Percentiles rank a stretch among this genome's conserved stretches.
These are phyloP conservation scores for Wallacemonas rigidus DNA, from an alignment of 208 protist genomes.

Conservation along the genomic window DNA sequence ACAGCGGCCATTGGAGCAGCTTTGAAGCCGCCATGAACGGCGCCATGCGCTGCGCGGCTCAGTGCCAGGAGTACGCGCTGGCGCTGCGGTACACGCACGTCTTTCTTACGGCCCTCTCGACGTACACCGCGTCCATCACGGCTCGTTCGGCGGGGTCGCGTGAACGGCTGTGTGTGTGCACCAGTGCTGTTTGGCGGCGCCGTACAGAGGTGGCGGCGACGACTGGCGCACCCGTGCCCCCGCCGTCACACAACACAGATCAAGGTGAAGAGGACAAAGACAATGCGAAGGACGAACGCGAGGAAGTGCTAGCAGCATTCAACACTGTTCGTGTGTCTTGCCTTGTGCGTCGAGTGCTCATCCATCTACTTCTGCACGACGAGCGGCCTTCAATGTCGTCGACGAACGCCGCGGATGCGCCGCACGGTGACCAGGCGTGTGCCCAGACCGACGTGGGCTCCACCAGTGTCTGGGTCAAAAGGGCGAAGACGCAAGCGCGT, in stretches of 20 bases:
- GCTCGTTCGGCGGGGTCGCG: background rate
- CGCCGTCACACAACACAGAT: background rate
- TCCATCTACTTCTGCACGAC: slow-evolving; percentile 7
- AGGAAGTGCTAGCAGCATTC: background rate
- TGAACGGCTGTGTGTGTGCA: background rate
- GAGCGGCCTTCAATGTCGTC: background rate
- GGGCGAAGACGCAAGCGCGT: background rate
- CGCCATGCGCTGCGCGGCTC: background rate
- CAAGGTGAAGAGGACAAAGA: background rate
- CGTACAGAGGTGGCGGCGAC: background rate
- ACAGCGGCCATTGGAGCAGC: background rate
- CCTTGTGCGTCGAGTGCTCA: slow-evolving; percentile 4
- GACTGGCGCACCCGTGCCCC: no score
- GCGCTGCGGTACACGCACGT: background rate
- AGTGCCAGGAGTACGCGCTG: slow-evolving; percentile 14
- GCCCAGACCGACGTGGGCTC: no score
- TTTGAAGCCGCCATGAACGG: slow-evolving; percentile 7
- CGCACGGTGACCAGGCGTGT: no score
- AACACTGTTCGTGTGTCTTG: background rate
- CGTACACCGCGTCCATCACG: background rate
- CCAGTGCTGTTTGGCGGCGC: slow-evolving; percentile 9
- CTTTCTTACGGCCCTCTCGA: background rate
- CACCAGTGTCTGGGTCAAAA: background rate
- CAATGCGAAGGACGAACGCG: background rate
- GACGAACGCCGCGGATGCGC: background rate